Evolutionary conservation across 108 stramenopile species (phyloP).

Genomic region (Nannochloropsis salina): DNA sequence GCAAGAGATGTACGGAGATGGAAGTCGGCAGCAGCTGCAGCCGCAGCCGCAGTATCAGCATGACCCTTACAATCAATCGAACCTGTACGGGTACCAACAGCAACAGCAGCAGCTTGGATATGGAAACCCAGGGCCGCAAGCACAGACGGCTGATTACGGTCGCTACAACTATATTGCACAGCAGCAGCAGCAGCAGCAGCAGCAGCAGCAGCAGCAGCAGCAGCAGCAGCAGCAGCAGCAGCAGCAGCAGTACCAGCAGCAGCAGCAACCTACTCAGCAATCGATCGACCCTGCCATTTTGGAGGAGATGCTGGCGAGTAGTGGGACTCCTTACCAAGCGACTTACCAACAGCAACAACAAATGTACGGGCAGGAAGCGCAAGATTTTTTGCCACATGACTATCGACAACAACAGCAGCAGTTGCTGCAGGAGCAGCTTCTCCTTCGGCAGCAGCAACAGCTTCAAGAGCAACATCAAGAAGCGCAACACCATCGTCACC

Average conservation of each 20-base stretch:
- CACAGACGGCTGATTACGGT: neutral
- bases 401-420: neutral
- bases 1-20: neutral
- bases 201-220: neutral
- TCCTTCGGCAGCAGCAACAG: neutral
- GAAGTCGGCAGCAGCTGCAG: neutral
- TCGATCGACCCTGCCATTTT: neutral
- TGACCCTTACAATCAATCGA: neutral
- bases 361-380: neutral
- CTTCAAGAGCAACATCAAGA: neutral
- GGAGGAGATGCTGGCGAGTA: neutral
- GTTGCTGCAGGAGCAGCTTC: neutral
- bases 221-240: neutral
- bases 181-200: neutral
- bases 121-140: neutral
- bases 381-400: neutral
- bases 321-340: neutral
- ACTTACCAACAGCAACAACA: neutral
- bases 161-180: neutral
- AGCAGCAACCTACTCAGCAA: neutral
- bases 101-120: neutral
- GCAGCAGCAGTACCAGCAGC: neutral
- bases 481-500: neutral
- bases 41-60: constrained; percentile 3
- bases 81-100: neutral